Percentiles rank a stretch among this genome's conserved stretches.
Conservation (phyloP, 768 basidiomycete genomes). For the Plicaturopsis crispa region DNA sequence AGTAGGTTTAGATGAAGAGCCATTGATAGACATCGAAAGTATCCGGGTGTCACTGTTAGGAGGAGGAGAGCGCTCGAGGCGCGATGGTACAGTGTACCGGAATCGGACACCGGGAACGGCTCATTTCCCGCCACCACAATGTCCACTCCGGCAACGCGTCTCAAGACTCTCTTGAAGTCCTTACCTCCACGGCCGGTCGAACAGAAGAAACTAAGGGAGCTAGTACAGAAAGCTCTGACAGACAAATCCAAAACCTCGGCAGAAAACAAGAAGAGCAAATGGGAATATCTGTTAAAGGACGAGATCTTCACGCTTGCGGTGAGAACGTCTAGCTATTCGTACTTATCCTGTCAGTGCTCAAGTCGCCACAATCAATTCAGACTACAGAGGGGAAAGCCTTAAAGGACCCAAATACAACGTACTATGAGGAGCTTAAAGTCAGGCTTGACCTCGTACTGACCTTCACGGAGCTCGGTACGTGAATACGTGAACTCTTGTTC, state of each 20-base stretch:
- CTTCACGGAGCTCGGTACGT: slow-evolving; percentile 70
- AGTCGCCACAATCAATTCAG: slow-evolving; percentile 25
- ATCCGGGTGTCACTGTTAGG: neutral
- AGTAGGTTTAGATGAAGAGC: too few species aligned
- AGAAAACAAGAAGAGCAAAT: slow-evolving; percentile 62
- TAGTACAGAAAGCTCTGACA: slow-evolving; percentile 37
- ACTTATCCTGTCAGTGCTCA: neutral
- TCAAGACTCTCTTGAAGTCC: slow-evolving; percentile 42
- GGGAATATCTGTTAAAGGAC: slow-evolving; percentile 68
- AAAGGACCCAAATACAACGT: slow-evolving; percentile 39
- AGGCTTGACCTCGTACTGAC: slow-evolving; percentile 68
- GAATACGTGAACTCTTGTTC: neutral
- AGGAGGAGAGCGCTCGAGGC: neutral
- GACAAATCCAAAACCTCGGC: slow-evolving; percentile 30
- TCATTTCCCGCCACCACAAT: slow-evolving; percentile 21
- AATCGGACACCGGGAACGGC: neutral
- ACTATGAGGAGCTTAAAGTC: slow-evolving; percentile 54
- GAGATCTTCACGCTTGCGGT: slow-evolving; percentile 72
- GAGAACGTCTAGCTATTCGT: slow-evolving; percentile 23
- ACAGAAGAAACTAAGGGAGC: slow-evolving; percentile 37
- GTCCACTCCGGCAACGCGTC: slow-evolving; percentile 43
- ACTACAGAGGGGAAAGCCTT: slow-evolving; percentile 61
- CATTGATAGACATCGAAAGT: slow-evolving; percentile 13
- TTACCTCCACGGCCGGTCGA: slow-evolving; percentile 46
- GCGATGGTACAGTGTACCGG: slow-evolving; percentile 1